Evolutionary conservation across 148 eudicot species (phyloP).

Genomic region (Tetragonia tetragonoides): DNA sequence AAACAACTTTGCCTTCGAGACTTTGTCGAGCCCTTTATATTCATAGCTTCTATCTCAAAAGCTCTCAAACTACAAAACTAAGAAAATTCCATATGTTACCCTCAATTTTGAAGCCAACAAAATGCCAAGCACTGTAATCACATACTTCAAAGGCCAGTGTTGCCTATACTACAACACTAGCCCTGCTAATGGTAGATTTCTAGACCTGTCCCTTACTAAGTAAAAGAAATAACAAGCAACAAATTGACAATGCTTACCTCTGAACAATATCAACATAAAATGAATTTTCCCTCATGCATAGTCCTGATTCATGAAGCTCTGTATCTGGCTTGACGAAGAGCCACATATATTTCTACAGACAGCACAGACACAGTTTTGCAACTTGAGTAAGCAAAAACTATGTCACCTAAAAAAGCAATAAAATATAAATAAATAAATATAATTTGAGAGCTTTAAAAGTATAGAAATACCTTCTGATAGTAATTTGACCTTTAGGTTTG

Average conservation of each 20-base stretch:
- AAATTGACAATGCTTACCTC: slow-evolving; percentile 44
- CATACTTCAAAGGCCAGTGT: background rate
- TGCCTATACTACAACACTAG: slow-evolving; percentile 7
- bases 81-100: no score
- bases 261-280: slow-evolving; percentile 99
- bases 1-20: slow-evolving; percentile 89
- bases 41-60: slow-evolving; percentile 99
- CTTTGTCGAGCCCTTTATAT: slow-evolving; percentile 95
- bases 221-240: background rate
- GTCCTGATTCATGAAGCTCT: slow-evolving; percentile 91
- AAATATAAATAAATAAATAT: background rate
- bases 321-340: slow-evolving; percentile 87
- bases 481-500: slow-evolving; percentile 82
- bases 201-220: background rate
- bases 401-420: no score
- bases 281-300: no score
- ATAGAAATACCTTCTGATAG: slow-evolving; percentile 76
- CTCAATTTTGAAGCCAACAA: background rate
- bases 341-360: slow-evolving; percentile 75
- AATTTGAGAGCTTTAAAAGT: slow-evolving; percentile 3
- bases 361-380: slow-evolving; percentile 3
- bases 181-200: background rate
- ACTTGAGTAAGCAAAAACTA: background rate
- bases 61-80: no score
- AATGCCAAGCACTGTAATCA: slow-evolving; percentile 2